These are phyloP conservation scores for Ceratobasidium sp. DNA, from an alignment of 1,284 basidiomycete species.

Conservation along the genomic window DNA sequence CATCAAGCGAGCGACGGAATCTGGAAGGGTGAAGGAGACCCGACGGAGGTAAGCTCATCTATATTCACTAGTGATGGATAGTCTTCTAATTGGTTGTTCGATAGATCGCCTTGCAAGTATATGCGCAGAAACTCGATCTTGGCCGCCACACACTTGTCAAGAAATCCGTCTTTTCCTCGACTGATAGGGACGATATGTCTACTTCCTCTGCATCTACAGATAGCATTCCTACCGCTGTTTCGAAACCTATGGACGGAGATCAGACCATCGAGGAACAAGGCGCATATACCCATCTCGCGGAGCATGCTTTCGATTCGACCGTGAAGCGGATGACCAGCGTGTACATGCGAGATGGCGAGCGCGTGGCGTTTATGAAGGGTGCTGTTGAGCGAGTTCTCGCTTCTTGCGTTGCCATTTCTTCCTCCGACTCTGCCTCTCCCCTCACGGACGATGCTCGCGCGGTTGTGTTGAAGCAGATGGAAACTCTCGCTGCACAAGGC, in stretches of 20 bases:
- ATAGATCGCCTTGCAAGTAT: slow-evolving; percentile 70
- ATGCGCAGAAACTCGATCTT: slow-evolving; percentile 62
- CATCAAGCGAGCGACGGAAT: slow-evolving; percentile 56
- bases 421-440: slow-evolving; percentile 49
- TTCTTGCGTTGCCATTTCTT: slow-evolving; percentile 57
- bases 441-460: slow-evolving; percentile 56
- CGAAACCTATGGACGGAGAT: slow-evolving; percentile 10
- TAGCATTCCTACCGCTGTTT: slow-evolving; percentile 22
- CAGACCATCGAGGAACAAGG: slow-evolving; percentile 30
- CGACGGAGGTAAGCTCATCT: slow-evolving; percentile 60
- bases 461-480: slow-evolving; percentile 61
- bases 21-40: slow-evolving; percentile 76
- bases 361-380: slow-evolving; percentile 65
- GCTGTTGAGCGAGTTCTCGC: slow-evolving; percentile 72
- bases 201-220: slow-evolving; percentile 19
- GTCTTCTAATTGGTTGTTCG: neutral
- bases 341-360: slow-evolving; percentile 51
- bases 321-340: slow-evolving; percentile 71
- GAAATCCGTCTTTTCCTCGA: slow-evolving; percentile 18
- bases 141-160: slow-evolving; percentile 46
- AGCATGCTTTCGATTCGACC: slow-evolving; percentile 70
- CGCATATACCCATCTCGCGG: slow-evolving; percentile 53
- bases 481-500: slow-evolving; percentile 67
- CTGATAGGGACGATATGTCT: slow-evolving; percentile 27
- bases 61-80: neutral